Base-by-base conservation (phyloP, 768 basidiomycete genomes). In the Hypsizygus marmoreus region DNA sequence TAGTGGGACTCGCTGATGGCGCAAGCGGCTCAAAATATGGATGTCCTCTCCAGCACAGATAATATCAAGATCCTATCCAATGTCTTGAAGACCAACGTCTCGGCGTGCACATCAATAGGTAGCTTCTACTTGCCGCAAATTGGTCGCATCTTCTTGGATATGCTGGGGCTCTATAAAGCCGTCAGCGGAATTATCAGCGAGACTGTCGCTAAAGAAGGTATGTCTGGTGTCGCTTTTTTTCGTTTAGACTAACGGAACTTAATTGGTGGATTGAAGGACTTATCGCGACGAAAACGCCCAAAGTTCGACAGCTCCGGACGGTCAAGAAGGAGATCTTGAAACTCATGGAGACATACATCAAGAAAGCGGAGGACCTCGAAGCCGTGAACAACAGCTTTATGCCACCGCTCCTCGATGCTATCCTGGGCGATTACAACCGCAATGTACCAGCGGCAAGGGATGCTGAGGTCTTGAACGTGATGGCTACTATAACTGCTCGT, bases 241-340 rank as follows among this genome's bases (percentile, higher is more conserved):
- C 26, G 11, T 39, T 38, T 17, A 37, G 12, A 37, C 41, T 43
- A 20, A 37, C 4, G 10, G 13, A 13, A 38, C 49, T 50, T 40
- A 47, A 49, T 47, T 44, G 12, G 10, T 26, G 38, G 38, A 33
- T 37, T 58, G 30, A 53, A 95, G 92, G 94, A 24, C 67, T 84
- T 30, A 84, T 97, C 61, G 93, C 94, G 4, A 97, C 95, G 12
- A 95, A 95, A 70, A 98, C 95, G 2, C 95, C 95, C 7, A 97
- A 97, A 76, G 83, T 98, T 56, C 84, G 97, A 48, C 86, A 91
- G 51, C 71, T 98, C 42, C 79, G 97, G 50, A 97, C 95, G 3
- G 95, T 99, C 56, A 98, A 98, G 74, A 98, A 98, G 71, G 97
- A 99, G 66, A 92, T 98, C 35, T 68, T 99, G 54, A 95, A 93